These are phyloP conservation scores for Sarocladium kiliense DNA, from an alignment of 2,329 filamentous ascomycete genomes.

Conservation along the genomic window DNA sequence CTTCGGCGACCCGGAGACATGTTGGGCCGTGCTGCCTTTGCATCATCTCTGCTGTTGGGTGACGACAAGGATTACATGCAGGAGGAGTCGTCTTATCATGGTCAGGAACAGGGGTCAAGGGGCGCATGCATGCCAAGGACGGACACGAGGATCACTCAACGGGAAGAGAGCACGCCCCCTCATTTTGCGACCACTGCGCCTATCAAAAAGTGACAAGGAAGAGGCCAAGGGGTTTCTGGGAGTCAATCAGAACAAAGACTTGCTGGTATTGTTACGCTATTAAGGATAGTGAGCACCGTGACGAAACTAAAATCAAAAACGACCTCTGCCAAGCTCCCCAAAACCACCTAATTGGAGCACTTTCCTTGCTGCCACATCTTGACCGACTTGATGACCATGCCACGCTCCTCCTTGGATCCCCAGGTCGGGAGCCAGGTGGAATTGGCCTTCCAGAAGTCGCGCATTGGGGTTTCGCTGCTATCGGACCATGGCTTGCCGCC, in stretches of 20 bases:
- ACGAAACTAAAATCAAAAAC: too few relatives aligned
- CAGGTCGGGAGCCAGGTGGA: slow-evolving; percentile 42
- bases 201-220: too few relatives aligned
- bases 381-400: slow-evolving; percentile 40
- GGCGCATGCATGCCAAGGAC: background rate
- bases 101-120: background rate
- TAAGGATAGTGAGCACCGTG: background rate
- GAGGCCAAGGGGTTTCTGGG: too few relatives aligned
- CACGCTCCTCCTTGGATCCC: slow-evolving; percentile 34
- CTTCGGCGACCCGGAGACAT: background rate
- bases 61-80: background rate
- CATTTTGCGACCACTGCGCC: too few relatives aligned
- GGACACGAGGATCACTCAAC: background rate
- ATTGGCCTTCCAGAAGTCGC: slow-evolving; percentile 37
- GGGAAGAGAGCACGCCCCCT: background rate
- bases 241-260: background rate
- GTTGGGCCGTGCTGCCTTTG: background rate
- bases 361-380: slow-evolving; percentile 38
- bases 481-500: slow-evolving; percentile 43
- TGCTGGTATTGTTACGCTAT: background rate
- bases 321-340: background rate
- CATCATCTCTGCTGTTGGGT: background rate
- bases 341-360: slow-evolving; percentile 10
- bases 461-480: slow-evolving; percentile 29
- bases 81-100: background rate